A percentile compares a stretch with the other conserved stretches of the same genome.
Evolutionary conservation across 305 asterid genomes (phyloP).

Genomic region (Fraxinus xanthoxyloides): DNA sequence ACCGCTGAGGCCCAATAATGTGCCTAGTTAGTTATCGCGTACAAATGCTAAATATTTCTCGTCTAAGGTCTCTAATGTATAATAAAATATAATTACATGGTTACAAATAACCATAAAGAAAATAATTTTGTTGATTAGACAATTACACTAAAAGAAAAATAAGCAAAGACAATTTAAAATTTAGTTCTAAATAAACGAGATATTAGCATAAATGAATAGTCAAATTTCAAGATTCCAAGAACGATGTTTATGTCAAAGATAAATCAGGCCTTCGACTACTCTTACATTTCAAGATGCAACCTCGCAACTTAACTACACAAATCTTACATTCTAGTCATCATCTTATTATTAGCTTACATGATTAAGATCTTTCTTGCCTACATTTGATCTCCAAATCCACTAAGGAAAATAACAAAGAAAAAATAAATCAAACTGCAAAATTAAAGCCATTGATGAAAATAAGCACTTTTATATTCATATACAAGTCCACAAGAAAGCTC

Average conservation of each 20-base stretch:
- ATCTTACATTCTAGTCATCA: background rate
- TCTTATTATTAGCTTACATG: background rate
- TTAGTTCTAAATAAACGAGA: too few species aligned
- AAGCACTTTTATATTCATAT: background rate
- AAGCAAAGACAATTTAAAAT: background rate
- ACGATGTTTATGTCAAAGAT: too few species aligned
- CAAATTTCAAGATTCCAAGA: background rate
- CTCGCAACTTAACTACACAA: background rate
- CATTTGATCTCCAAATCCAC: background rate
- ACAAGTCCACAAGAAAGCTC: constrained; percentile 64
- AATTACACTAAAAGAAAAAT: background rate
- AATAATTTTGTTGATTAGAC: background rate
- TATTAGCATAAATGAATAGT: background rate
- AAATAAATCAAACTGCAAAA: background rate
- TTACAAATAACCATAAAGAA: background rate
- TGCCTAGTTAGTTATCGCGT: background rate
- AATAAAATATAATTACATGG: background rate
- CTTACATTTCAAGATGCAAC: background rate
- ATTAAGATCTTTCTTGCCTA: background rate
- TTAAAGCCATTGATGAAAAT: background rate
- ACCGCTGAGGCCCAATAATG: background rate
- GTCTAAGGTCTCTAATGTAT: background rate
- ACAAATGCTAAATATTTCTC: background rate
- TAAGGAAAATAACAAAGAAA: background rate
- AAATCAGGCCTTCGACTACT: background rate